Base-by-base conservation (phyloP, 176 grass and related monocot genomes). In the Oryza punctata region DNA sequence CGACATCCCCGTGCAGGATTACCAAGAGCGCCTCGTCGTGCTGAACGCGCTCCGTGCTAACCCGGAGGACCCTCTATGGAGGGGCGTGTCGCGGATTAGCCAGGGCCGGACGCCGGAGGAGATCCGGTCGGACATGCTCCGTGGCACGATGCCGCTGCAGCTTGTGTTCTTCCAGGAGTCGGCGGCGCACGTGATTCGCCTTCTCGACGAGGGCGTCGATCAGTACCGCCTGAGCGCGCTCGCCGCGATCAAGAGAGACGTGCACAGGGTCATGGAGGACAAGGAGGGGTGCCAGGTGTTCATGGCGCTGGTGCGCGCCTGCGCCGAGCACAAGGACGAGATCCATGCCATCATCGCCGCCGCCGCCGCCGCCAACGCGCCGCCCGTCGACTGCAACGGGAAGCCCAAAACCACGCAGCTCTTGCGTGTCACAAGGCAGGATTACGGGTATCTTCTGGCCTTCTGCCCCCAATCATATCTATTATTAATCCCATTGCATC, bases 221-320 rank as follows among this genome's bases (percentile, higher is more conserved):
- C 21, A 6, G 57, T 46, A 43, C 27, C 82, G 78, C 25, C 32
- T 50, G 24, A 85, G 32, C 72, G 82, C 77, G 72, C 83, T 85
- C 14, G 19, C 19, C 32, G 12, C 38, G 25, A 72, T 89, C 65
- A 76, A 24, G 78, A 3, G 19, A 57, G 10, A 47, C 40, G 72
- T 66, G 66, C 13, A 32, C 25, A 7, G 7, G 18, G 9, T 77
- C 83, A 67, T 71, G 32, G 66, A 41, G 10, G 11, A 33, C 83
- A 15, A 2, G 19, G 30, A 85, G 24, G 33, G 30, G 25, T 44
- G 33, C 28, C 12, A 10, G 27, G 65, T 85, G 30, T 30, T 89
- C 15, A 4, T 67, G 19, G 78, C 41, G 9, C 65, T 89, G 72
- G 19, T 89, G 21, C 41, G 9, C 32, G 72, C 83, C 65, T 85